Evolutionary conservation across 495 filamentous ascomycete genomes (phyloP).

Genomic region (Lophiostoma macrostomum): DNA sequence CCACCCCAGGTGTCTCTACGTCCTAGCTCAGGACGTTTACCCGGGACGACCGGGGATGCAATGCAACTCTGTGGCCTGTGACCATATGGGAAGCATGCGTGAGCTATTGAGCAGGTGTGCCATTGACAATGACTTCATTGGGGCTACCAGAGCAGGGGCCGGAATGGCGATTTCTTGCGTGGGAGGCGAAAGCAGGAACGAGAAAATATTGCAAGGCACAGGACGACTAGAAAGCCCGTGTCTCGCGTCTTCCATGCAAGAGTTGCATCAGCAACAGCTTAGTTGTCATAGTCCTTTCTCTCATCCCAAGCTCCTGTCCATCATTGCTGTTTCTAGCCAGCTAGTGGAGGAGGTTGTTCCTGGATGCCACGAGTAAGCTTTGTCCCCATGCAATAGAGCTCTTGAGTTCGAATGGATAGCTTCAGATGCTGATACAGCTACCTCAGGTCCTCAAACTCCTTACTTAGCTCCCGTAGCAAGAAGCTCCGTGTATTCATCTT

Average conservation of each 20-base stretch:
- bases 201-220: neutral
- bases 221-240: neutral
- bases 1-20: too few species aligned
- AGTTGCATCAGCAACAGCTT: neutral
- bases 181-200: conserved; percentile 1
- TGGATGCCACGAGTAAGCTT: neutral
- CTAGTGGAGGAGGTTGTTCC: too few species aligned
- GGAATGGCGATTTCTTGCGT: neutral
- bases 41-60: neutral
- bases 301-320: neutral
- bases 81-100: neutral
- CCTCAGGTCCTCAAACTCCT: neutral
- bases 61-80: neutral
- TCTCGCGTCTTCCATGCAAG: neutral
- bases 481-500: too few species aligned
- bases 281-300: neutral
- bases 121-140: conserved; percentile 22
- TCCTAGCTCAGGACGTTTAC: too few species aligned
- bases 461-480: too few species aligned
- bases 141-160: neutral
- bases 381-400: too few species aligned
- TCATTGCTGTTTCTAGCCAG: conserved; percentile 11
- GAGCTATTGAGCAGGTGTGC: neutral
- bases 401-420: too few species aligned
- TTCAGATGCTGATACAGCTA: neutral